Evolutionary conservation across 306 rosid genomes (phyloP).

Genomic region (Acacia confusa): DNA sequence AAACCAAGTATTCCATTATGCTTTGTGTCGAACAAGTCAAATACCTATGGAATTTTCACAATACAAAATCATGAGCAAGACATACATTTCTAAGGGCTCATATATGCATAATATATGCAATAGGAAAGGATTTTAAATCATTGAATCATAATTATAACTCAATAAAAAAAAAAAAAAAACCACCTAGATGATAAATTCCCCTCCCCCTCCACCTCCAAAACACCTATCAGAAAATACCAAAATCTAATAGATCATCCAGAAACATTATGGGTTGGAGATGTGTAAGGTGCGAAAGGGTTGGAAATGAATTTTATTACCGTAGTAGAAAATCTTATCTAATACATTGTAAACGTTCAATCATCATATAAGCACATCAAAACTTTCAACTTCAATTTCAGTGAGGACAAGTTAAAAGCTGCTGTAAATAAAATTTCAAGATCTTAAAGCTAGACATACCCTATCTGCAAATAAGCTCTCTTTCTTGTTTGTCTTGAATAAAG

Average conservation of each 20-base stretch:
- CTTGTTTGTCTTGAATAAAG: constrained; percentile 73
- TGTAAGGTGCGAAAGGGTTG: not conserved
- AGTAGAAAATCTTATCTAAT: not conserved
- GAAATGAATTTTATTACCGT: not conserved
- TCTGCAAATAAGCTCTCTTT: constrained; percentile 86
- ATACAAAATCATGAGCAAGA: constrained; percentile 23
- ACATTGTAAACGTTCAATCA: not conserved
- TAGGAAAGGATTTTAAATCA: constrained; percentile 13
- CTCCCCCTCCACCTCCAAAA: not conserved
- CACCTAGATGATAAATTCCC: not conserved
- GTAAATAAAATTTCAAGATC: not conserved
- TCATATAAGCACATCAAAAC: not conserved
- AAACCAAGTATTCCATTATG: constrained; percentile 73
- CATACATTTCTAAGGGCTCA: not conserved
- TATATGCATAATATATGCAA: constrained; percentile 3
- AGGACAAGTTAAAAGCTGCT: not conserved
- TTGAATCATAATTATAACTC: constrained; percentile 9
- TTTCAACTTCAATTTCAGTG: not conserved
- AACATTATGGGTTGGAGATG: not conserved
- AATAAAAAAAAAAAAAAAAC: not conserved
- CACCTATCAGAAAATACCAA: not conserved
- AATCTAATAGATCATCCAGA: not conserved
- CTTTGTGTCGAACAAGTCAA: constrained; percentile 71
- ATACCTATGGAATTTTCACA: constrained; percentile 58
- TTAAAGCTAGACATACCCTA: constrained; percentile 50